These are phyloP conservation scores for Ustilago cynodontis DNA, from an alignment of 1,284 basidiomycete genomes.

Conservation along the genomic window DNA sequence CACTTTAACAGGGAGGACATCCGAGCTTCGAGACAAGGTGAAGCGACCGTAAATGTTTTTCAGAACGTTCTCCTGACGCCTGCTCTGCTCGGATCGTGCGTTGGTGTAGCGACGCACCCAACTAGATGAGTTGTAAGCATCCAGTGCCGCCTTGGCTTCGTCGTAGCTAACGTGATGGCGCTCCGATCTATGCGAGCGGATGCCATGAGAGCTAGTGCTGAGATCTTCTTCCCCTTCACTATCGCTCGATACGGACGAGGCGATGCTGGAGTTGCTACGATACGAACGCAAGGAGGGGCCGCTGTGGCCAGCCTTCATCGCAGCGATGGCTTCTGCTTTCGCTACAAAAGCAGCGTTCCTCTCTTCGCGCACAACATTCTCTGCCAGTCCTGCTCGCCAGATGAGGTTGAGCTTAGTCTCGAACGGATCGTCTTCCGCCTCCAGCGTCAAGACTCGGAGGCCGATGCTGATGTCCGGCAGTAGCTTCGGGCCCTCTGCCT, in stretches of 20 bases:
- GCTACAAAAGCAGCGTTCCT: constrained; percentile 84
- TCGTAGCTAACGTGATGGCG: constrained; percentile 53
- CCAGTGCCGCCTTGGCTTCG: constrained; percentile 81
- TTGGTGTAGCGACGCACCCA: constrained; percentile 75
- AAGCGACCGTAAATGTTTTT: constrained; percentile 66
- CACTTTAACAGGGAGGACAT: constrained; percentile 72
- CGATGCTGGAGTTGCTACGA: constrained; percentile 11
- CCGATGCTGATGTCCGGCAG: constrained; percentile 75
- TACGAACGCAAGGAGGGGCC: constrained; percentile 52
- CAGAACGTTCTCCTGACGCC: constrained; percentile 72
- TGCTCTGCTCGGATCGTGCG: constrained; percentile 70
- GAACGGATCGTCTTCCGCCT: constrained; percentile 89
- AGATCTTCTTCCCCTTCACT: constrained; percentile 19
- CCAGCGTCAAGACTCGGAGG: constrained; percentile 77
- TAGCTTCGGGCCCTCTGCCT: constrained; percentile 64
- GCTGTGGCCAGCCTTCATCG: constrained; percentile 69
- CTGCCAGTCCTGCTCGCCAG: constrained; percentile 81
- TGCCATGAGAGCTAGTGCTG: constrained; percentile 24
- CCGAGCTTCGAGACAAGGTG: constrained; percentile 31
- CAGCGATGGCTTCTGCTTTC: constrained; percentile 74
- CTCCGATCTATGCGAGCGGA: constrained; percentile 10
- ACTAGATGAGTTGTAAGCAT: constrained; percentile 81
- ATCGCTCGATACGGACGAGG: constrained; percentile 3
- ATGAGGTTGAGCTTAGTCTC: constrained; percentile 85
- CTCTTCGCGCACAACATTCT: constrained; percentile 80